Percentiles rank a stretch among this genome's conserved stretches.
Conservation (phyloP, 2,329 filamentous ascomycete genomes). For the Chrysoporthe austroafricana region DNA sequence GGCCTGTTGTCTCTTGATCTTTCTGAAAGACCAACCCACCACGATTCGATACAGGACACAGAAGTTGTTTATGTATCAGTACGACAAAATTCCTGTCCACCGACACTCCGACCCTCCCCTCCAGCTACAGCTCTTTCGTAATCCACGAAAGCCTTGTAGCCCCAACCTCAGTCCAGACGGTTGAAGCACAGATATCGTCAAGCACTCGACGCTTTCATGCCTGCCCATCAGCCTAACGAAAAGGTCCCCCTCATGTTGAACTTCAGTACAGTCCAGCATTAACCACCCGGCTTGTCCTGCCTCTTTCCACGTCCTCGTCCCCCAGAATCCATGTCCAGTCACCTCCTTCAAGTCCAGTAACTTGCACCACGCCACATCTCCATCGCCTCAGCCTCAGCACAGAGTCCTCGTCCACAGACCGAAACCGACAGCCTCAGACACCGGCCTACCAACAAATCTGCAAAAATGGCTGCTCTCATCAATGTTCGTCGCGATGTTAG, state of each 20-base stretch:
- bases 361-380: slow-evolving; percentile 21
- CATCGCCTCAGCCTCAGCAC: slow-evolving; percentile 33
- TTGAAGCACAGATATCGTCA: slow-evolving; percentile 59
- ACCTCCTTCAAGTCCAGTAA: slow-evolving; percentile 33
- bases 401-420: slow-evolving; percentile 19
- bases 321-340: slow-evolving; percentile 44
- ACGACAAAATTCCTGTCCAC: slow-evolving; percentile 87
- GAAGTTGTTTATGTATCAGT: slow-evolving; percentile 96
- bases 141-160: slow-evolving; percentile 92
- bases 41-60: slow-evolving; percentile 41
- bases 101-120: slow-evolving; percentile 83
- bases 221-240: slow-evolving; percentile 55
- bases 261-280: slow-evolving; percentile 58
- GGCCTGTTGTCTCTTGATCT: slow-evolving; percentile 15
- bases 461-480: slow-evolving; percentile 86
- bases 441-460: slow-evolving; percentile 42
- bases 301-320: slow-evolving; percentile 40
- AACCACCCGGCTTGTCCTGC: slow-evolving; percentile 52
- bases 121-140: slow-evolving; percentile 97
- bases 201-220: slow-evolving; percentile 58
- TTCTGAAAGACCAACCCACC: slow-evolving; percentile 29
- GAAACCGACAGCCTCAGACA: slow-evolving; percentile 16
- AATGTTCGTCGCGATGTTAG: slow-evolving; percentile 98
- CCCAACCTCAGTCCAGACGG: slow-evolving; percentile 89
- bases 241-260: slow-evolving; percentile 60